phyloP scores from a whole-genome alignment of 345 rosid species.

The Abelmoschus esculentus region DNA sequence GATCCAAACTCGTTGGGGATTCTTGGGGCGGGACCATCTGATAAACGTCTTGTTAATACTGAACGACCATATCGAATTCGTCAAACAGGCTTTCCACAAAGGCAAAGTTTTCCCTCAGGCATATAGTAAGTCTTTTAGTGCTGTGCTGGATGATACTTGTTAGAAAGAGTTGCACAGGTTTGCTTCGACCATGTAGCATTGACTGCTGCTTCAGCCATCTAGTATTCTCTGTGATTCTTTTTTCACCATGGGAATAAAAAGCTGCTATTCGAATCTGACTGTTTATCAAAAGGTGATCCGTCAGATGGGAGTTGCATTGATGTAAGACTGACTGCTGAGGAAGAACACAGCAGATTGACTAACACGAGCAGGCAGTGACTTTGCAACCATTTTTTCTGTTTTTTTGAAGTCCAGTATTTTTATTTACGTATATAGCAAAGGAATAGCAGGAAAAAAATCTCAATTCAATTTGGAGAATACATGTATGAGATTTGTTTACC shows the following conservation, averaged over 20 bases:
- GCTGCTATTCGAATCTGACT: conserved; percentile 12
- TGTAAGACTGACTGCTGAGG: conserved; percentile 10
- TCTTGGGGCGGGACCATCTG: conserved; percentile 91
- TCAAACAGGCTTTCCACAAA: conserved; percentile 54
- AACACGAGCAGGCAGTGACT: conserved; percentile 25
- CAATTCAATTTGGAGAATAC: conserved; percentile 23
- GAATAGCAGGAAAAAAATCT: conserved; percentile 3
- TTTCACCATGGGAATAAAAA: conserved; percentile 25
- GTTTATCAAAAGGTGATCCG: conserved; percentile 12
- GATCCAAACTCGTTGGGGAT: conserved; percentile 86
- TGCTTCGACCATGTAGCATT: conserved; percentile 18
- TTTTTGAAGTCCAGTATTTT: conserved; percentile 29
- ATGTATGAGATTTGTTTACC: too few relatives aligned
- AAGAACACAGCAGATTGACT: conserved; percentile 17
- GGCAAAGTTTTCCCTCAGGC: conserved; percentile 48
- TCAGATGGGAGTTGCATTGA: conserved; percentile 18
- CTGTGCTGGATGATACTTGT: conserved; percentile 12
- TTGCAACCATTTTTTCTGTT: conserved; percentile 19
- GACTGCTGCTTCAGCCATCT: conserved; percentile 17
- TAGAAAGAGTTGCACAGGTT: conserved; percentile 13
- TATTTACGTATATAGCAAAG: conserved; percentile 48
- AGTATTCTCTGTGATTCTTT: conserved; percentile 33
- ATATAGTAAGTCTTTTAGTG: conserved; percentile 22
- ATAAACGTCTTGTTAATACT: conserved; percentile 28
- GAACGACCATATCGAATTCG: conserved; percentile 57